These are phyloP conservation scores for Zalerion maritima DNA, from an alignment of 495 filamentous ascomycete genomes.

Conservation along the genomic window DNA sequence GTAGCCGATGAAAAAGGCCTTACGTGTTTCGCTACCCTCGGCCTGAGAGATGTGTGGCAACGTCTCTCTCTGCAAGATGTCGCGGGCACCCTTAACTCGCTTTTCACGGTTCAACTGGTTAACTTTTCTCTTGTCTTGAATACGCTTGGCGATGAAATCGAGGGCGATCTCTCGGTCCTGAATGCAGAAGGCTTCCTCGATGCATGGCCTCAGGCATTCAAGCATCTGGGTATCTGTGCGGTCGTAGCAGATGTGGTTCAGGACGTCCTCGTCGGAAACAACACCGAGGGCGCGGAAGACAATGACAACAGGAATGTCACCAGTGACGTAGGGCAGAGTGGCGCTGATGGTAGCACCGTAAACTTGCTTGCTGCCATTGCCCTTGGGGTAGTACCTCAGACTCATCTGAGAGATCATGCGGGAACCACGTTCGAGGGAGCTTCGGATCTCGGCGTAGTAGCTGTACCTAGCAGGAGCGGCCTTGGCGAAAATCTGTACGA, in stretches of 20 bases:
- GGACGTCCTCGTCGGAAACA: conserved; percentile 93
- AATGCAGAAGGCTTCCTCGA: conserved; percentile 90
- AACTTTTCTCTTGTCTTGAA: too few relatives aligned
- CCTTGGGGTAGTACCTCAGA: conserved; percentile 76
- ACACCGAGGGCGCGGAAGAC: conserved; percentile 93
- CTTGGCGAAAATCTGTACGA: conserved; percentile 98
- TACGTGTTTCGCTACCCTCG: conserved; percentile 91
- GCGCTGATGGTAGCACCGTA: conserved; percentile 80
- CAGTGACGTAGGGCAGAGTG: conserved; percentile 82
- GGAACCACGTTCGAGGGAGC: conserved; percentile 90
- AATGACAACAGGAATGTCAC: conserved; percentile 82
- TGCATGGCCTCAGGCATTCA: conserved; percentile 90
- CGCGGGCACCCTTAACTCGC: conserved; percentile 78
- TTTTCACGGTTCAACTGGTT: conserved; percentile 68
- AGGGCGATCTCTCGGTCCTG: conserved; percentile 92
- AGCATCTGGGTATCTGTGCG: conserved; percentile 91
- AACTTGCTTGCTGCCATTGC: conserved; percentile 57
- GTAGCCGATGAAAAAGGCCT: conserved; percentile 97
- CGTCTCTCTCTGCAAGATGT: conserved; percentile 93
- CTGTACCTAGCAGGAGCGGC: conserved; percentile 72
- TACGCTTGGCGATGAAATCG: conserved; percentile 90
- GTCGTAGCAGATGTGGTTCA: conserved; percentile 95
- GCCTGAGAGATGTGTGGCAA: conserved; percentile 91
- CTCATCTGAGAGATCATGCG: conserved; percentile 80
- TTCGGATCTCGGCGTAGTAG: conserved; percentile 89